Evolutionary conservation across 805 yeast genomes (phyloP), one percentile per base, ranked within the genome.

Genomic region (Saitoella complicata): DNA sequence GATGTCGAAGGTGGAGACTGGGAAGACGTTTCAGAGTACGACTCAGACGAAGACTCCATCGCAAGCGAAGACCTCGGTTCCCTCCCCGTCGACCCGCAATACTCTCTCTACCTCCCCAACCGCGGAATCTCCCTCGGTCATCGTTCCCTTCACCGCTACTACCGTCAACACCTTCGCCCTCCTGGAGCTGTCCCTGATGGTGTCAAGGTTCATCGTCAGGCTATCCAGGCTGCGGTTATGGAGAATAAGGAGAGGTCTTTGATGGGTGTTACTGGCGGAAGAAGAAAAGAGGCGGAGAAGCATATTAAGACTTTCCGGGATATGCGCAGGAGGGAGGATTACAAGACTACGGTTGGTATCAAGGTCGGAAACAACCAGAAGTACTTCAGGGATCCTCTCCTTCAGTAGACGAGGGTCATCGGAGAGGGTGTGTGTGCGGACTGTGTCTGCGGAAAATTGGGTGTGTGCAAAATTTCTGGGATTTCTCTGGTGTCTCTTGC

Each of bases 51-150:
- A 7, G 56, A 50, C 7, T 55, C 46, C 7, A 49, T 48, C 31
- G 34, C 50, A 39, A 12, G 48, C 42, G 5, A 34, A 30, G 39
- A 33, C n/a, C 11, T 35, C 6, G 39, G 29, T 31, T 30, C 39
- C 10, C 43, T 65, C 12, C 31, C 63, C 32, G 58, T 72, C n/a
- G 79, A 74, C 55, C 67, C 62, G 44, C 70, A 70, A 6, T 85
- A 85, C 4, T 85, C 81, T 54, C 61, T 86, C 37, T 70, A 75
- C 3, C 66, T 87, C 39, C 91, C 95, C 2, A 13, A 46, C 36
- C 72, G 79, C 13, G 96, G 96, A 2, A 63, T 75, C 4, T 74
- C 76, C 40, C 73, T 82, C 1, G 94, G 95, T 0, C 95, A 88
- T 59, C 69, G 97, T 51, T 69, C 86, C 1, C 66, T 82, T 54